A percentile compares a stretch with the other conserved stretches of the same genome.
phyloP scores from a whole-genome alignment of 768 basidiomycete species.

The Phylloporus rhodoxanthus region DNA sequence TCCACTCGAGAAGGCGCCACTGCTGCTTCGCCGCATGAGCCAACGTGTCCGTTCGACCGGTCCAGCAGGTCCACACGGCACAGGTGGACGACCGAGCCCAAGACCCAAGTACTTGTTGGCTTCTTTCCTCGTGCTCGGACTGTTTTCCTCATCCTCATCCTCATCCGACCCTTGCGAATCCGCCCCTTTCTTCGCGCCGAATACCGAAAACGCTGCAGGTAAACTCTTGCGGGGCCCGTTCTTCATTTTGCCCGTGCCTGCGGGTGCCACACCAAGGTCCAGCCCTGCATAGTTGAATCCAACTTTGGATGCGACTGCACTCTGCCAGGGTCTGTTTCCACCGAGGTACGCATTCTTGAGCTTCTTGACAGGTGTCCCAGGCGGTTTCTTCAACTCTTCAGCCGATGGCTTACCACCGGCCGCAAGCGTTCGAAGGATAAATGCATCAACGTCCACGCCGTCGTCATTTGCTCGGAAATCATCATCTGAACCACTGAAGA shows the following conservation, averaged over 20 bases:
- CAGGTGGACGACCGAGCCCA: slow-evolving; percentile 56
- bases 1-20: slow-evolving; percentile 74
- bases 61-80: slow-evolving; percentile 23
- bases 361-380: slow-evolving; percentile 80
- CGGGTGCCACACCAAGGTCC: slow-evolving; percentile 33
- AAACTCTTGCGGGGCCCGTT: slow-evolving; percentile 64
- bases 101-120: slow-evolving; percentile 54
- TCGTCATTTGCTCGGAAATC: slow-evolving; percentile 22
- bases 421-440: slow-evolving; percentile 65
- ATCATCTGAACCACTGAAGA: slow-evolving; percentile 40
- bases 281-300: slow-evolving; percentile 42
- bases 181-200: slow-evolving; percentile 27
- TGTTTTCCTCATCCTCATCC: slow-evolving; percentile 57
- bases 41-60: slow-evolving; percentile 46
- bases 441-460: slow-evolving; percentile 54
- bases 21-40: slow-evolving; percentile 73
- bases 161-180: slow-evolving; percentile 45
- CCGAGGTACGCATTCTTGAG: slow-evolving; percentile 53
- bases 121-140: slow-evolving; percentile 53
- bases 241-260: slow-evolving; percentile 34
- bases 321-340: slow-evolving; percentile 71
- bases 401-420: slow-evolving; percentile 47
- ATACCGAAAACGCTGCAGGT: slow-evolving; percentile 62
- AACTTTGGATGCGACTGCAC: slow-evolving; percentile 67
- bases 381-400: slow-evolving; percentile 51